A percentile compares a stretch with the other conserved stretches of the same genome.
Conservation (phyloP, 345 rosid species). For the Gossypium ekmanianum region DNA sequence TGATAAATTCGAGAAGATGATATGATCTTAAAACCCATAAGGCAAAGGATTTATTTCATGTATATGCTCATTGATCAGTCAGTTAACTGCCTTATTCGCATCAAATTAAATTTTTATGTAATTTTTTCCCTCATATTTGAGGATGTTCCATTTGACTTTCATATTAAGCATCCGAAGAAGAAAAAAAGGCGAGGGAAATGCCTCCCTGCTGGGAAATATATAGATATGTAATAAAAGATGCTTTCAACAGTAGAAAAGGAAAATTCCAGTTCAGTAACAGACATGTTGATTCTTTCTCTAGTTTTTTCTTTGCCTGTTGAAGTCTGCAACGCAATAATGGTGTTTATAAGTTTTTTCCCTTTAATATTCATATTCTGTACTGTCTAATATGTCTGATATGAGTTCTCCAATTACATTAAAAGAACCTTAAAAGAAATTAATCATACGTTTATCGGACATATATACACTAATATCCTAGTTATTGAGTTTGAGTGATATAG, state of each 20-base stretch:
- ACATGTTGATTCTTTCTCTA: background rate
- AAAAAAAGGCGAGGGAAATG: background rate
- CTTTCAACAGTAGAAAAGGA: background rate
- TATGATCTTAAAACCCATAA: conserved; percentile 32
- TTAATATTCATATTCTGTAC: no score
- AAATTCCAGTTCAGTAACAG: background rate
- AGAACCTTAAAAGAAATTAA: no score
- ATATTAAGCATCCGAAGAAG: background rate
- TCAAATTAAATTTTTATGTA: background rate
- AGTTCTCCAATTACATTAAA: no score
- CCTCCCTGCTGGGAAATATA: background rate
- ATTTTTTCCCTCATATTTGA: conserved; percentile 2
- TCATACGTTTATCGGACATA: no score
- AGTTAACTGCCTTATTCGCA: background rate
- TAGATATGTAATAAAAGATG: background rate
- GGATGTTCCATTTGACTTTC: background rate
- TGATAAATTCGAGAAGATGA: conserved; percentile 91
- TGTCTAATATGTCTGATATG: no score
- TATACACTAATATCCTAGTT: no score
- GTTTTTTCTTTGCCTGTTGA: background rate
- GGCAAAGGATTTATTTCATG: background rate
- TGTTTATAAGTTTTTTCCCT: no score
- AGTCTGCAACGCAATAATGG: no score
- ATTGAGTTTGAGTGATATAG: no score
- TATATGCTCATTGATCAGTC: background rate